Conservation (phyloP, 2,329 filamentous ascomycete genomes). For the Hymenoscyphus albidus region DNA sequence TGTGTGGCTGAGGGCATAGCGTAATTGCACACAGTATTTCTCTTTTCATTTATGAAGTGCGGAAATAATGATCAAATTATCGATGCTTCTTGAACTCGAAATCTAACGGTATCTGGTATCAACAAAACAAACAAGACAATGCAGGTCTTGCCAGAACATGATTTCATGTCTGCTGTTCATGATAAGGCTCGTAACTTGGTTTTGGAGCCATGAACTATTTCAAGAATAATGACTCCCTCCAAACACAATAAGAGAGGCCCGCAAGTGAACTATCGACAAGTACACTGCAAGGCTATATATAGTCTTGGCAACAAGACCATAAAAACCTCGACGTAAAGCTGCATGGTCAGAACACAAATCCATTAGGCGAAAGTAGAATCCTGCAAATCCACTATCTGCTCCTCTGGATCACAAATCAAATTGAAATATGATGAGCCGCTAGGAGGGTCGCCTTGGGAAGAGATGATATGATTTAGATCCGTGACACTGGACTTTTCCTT, state of each 20-base stretch:
- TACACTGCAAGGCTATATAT: neutral
- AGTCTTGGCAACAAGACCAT: neutral
- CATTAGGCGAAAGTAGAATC: conserved; percentile 7
- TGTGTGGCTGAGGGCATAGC: no score
- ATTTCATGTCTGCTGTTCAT: neutral
- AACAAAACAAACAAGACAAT: neutral
- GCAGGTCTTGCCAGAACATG: neutral
- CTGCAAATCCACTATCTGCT: conserved; percentile 6
- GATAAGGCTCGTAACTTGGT: neutral
- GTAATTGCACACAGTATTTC: no score
- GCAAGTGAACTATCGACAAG: neutral
- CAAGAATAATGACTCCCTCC: neutral
- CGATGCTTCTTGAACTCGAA: no score
- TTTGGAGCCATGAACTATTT: neutral
- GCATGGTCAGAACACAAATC: neutral
- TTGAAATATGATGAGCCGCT: conserved; percentile 24
- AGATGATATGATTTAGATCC: conserved; percentile 30
- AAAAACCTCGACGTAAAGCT: neutral
- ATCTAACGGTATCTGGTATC: no score
- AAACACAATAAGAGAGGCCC: neutral
- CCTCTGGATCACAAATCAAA: conserved; percentile 24
- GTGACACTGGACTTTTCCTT: conserved; percentile 30
- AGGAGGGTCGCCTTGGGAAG: conserved; percentile 22
- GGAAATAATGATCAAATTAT: no score
- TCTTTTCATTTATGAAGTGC: no score